Conservation (phyloP, 306 rosid species). For the Sechiopsis laciniata region DNA sequence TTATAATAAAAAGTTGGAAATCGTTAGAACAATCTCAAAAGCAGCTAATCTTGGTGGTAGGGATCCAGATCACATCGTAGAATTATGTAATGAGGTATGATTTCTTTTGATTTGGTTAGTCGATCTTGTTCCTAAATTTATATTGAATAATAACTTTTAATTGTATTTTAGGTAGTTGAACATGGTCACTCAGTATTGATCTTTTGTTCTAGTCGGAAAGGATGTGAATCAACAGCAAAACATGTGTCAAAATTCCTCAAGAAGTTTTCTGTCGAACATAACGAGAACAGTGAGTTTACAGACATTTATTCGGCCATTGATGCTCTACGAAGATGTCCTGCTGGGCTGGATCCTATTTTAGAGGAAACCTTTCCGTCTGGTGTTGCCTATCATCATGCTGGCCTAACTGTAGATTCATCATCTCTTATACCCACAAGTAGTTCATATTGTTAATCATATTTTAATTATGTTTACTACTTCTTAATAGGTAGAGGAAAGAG, state of each 20-base stretch:
- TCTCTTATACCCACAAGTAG: neutral
- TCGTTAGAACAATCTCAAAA: constrained; percentile 63
- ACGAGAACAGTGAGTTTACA: constrained; percentile 49
- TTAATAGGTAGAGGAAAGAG: constrained; percentile 89
- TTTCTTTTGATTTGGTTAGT: constrained; percentile 9
- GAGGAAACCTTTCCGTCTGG: constrained; percentile 85
- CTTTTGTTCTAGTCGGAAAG: constrained; percentile 94
- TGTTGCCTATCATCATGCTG: constrained; percentile 97
- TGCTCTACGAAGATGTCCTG: constrained; percentile 70
- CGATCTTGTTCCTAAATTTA: neutral
- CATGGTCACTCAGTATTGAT: constrained; percentile 90
- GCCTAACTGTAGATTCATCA: constrained; percentile 66
- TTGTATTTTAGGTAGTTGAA: constrained; percentile 75
- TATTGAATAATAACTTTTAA: neutral
- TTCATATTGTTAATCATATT: constrained; percentile 17
- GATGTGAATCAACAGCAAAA: constrained; percentile 94
- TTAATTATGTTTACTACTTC: constrained; percentile 11
- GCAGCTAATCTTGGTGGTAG: constrained; percentile 74
- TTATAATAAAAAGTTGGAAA: constrained; percentile 73
- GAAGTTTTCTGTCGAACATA: constrained; percentile 40
- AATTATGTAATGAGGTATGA: constrained; percentile 85
- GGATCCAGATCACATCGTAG: constrained; percentile 97
- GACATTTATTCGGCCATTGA: constrained; percentile 66
- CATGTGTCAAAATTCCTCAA: constrained; percentile 76
- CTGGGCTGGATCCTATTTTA: constrained; percentile 82